Evolutionary conservation across 371 early-diverging fungal species (phyloP).

Genomic region (Mortierella sp.): DNA sequence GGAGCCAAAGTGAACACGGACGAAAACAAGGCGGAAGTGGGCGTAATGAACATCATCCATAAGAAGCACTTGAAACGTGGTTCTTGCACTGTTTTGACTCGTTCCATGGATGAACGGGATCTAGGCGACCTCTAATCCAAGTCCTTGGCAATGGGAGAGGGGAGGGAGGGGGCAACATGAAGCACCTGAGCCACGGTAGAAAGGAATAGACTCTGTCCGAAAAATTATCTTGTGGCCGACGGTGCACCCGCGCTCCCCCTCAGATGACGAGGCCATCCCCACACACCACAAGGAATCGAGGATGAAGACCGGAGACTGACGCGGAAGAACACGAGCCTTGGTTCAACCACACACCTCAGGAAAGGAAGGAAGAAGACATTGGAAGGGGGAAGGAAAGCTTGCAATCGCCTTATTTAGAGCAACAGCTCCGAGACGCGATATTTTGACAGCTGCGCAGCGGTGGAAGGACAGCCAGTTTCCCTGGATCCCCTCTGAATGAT

Average conservation of each 20-base stretch:
- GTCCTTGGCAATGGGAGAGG: no score
- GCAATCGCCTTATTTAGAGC: not conserved
- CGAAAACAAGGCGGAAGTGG: not conserved
- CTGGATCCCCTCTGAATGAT: not conserved
- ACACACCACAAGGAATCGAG: not conserved
- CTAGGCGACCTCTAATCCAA: no score
- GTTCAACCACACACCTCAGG: not conserved
- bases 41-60: no score
- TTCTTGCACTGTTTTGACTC: no score
- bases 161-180: no score
- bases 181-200: no score
- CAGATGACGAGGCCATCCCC: slow-evolving; percentile 1
- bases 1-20: slow-evolving; percentile 18
- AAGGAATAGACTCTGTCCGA: slow-evolving; percentile 4
- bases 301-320: not conserved
- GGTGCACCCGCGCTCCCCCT: not conserved
- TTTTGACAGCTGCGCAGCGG: slow-evolving; percentile 24
- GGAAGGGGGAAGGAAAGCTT: not conserved
- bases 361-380: not conserved
- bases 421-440: slow-evolving; percentile 14
- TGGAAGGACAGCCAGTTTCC: not conserved
- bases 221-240: slow-evolving; percentile 5
- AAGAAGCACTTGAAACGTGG: no score
- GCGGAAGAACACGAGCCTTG: no score
- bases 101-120: no score